A percentile compares a stretch with the other conserved stretches of the same genome.
phyloP scores from a whole-genome alignment of 75 land plant genomes.

The Ceratopteris richardii region DNA sequence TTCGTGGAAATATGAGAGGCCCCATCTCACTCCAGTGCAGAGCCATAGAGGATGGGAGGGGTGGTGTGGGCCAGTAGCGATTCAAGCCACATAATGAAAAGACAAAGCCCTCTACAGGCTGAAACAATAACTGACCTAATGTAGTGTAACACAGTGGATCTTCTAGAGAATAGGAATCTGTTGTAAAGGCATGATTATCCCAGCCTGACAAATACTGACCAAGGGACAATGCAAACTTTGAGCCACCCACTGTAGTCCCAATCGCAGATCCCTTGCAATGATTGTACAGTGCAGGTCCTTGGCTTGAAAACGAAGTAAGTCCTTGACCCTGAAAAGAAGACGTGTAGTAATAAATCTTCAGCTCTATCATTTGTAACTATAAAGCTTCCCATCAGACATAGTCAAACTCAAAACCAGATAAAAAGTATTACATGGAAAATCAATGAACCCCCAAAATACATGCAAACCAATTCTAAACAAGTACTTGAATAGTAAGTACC shows the following conservation, averaged over 20 bases:
- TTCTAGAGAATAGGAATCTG: background rate
- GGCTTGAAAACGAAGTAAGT: conserved; percentile 34
- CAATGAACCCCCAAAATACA: too few relatives aligned
- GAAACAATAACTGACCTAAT: conserved; percentile 53
- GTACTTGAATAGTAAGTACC: too few relatives aligned
- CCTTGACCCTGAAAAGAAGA: conserved; percentile 39
- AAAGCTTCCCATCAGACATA: too few relatives aligned
- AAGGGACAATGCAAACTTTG: conserved; percentile 39
- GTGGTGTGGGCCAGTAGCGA: conserved; percentile 31
- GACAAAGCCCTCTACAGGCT: conserved; percentile 36
- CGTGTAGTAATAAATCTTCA: too few relatives aligned
- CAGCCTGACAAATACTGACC: conserved; percentile 48
- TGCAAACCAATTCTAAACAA: too few relatives aligned
- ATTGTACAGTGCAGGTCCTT: conserved; percentile 48
- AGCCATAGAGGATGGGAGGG: conserved; percentile 18
- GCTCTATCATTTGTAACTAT: too few relatives aligned
- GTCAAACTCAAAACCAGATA: too few relatives aligned
- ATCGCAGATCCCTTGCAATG: conserved; percentile 49
- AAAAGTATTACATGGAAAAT: too few relatives aligned
- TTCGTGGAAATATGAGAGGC: conserved; percentile 26
- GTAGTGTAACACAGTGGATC: conserved; percentile 44
- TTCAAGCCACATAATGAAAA: conserved; percentile 54
- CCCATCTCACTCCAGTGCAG: conserved; percentile 39
- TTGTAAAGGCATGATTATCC: background rate
- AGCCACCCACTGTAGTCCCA: conserved; percentile 46